Base-by-base conservation (phyloP, 352 stramenopile species). In the Aphanomyces astaci region DNA sequence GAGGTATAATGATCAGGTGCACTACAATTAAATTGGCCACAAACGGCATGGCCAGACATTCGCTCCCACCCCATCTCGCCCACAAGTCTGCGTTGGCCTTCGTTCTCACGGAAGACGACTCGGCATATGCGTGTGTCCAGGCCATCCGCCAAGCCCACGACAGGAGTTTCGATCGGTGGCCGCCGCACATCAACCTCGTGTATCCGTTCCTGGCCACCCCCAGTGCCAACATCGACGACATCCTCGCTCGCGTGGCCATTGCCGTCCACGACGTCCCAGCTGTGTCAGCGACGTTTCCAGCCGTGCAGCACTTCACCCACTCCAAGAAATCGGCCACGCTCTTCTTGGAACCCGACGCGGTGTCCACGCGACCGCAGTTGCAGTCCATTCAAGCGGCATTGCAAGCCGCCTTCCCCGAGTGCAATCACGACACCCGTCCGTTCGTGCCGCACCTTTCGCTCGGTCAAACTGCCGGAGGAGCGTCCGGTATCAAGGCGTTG, bases 141-240 rank as follows among this genome's bases (percentile, higher is more conserved):
- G 17, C 13, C 30, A 30, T 63, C 32, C 54, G 54, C 7, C 54
- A 48, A 24, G 30, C 11, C 24, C 54, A 63, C 36, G 54, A 63
- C 32, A 63, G 48, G 54, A 27, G 15, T 17, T 63, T 43, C 36
- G 17, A 63, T 7, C 54, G 54, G 19, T 63, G 54, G 54, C 54
- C 54, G n/a, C 54, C 54, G 7, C 54, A 63, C 54, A 63, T 63
- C 31, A 63, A 63, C 54, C 32, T 63, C 30, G 17, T 63, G 2
- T 63, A 63, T 48, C 54, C 54, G 54, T 63, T 63, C 31, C 22
- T 63, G 54, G 33, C 17, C 54, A 17, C 17, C 4, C 54, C 54
- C 5, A 63, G 31, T 13, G 11, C 11, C 7, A 7, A 63, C 2
- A 19, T 63, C 17, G 30, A 45, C 30, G 25, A n/a, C 30, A 63